Evolutionary conservation across 2,329 filamentous ascomycete species (phyloP).

Genomic region (Pseudogymnoascus sp.): DNA sequence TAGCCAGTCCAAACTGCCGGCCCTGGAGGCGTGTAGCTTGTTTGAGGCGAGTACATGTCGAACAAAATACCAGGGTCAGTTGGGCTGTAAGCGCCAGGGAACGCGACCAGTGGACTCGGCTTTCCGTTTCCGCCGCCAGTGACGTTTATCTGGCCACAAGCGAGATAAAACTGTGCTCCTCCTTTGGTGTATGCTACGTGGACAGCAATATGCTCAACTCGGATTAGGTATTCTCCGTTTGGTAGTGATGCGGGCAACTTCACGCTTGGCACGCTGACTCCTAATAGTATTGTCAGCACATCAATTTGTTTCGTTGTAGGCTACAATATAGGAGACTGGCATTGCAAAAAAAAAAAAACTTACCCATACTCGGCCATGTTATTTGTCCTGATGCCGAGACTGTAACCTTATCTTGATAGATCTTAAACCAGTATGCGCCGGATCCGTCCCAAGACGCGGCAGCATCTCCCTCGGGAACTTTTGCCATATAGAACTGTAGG

Average conservation of each 20-base stretch:
- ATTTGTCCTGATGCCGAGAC: conserved; percentile 15
- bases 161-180: conserved; percentile 26
- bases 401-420: conserved; percentile 19
- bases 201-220: conserved; percentile 30
- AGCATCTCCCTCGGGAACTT: background rate
- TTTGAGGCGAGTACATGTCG: conserved; percentile 26
- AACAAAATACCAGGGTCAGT: conserved; percentile 30
- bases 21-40: background rate
- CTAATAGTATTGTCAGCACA: background rate
- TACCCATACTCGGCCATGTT: conserved; percentile 22
- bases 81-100: conserved; percentile 31
- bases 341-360: background rate
- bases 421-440: conserved; percentile 24
- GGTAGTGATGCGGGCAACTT: conserved; percentile 29
- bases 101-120: conserved; percentile 29
- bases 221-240: conserved; percentile 32
- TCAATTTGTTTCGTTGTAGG: background rate
- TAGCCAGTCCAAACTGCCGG: background rate
- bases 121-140: conserved; percentile 33
- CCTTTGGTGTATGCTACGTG: conserved; percentile 14
- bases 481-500: conserved; percentile 11
- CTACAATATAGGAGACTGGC: too few relatives aligned
- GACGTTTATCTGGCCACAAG: conserved; percentile 36
- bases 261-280: background rate
- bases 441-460: background rate